Conservation (phyloP, 345 rosid species). For the Pistacia integerrima region DNA sequence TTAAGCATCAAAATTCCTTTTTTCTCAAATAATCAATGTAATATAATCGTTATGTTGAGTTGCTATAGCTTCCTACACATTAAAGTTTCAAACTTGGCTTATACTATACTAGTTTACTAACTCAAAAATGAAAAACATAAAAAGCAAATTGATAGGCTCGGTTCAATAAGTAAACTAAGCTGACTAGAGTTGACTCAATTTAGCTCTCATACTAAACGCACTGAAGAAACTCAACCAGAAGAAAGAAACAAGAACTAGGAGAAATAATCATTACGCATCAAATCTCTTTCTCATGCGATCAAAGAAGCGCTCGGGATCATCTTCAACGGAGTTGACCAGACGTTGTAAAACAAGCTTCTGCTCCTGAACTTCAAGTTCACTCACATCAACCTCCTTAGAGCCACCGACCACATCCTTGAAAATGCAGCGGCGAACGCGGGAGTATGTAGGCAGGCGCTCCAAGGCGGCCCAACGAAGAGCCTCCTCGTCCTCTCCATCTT, state of each 20-base stretch:
- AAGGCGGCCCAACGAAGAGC: constrained; percentile 91
- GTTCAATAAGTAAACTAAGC: background rate
- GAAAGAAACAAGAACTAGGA: background rate
- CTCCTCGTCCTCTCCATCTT: constrained; percentile 70
- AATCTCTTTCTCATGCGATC: constrained; percentile 76
- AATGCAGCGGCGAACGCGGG: constrained; percentile 72
- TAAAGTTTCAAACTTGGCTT: background rate
- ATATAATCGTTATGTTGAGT: background rate
- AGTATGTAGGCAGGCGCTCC: constrained; percentile 84
- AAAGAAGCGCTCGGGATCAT: constrained; percentile 87
- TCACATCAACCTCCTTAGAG: constrained; percentile 63
- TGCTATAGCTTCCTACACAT: background rate
- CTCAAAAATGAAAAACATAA: background rate
- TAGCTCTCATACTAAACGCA: background rate
- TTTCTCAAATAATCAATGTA: background rate
- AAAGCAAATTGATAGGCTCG: background rate
- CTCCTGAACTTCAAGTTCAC: constrained; percentile 66
- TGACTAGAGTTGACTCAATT: background rate
- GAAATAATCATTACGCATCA: constrained; percentile 53
- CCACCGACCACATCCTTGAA: constrained; percentile 72
- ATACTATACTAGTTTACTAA: background rate
- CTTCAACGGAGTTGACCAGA: constrained; percentile 65
- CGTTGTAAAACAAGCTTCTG: constrained; percentile 78
- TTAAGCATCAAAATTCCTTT: background rate
- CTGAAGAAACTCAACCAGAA: background rate